Evolutionary conservation across 2,329 filamentous ascomycete species (phyloP).

Genomic region (Zymoseptoria passerinii): DNA sequence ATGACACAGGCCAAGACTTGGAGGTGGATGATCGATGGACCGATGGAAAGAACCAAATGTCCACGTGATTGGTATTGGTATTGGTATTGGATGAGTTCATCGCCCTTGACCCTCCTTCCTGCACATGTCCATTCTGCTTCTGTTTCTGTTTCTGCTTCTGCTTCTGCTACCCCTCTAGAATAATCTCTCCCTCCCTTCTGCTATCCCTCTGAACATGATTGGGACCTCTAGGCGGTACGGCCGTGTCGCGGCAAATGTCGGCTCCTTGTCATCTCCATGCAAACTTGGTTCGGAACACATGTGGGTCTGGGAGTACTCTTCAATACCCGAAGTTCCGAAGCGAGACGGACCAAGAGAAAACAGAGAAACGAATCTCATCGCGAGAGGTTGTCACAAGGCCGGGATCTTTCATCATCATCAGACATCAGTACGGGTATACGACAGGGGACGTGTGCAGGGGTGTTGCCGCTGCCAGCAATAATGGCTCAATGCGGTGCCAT

Average conservation of each 20-base stretch:
- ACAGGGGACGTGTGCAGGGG: too few species aligned
- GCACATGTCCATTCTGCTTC: not conserved
- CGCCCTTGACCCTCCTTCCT: not conserved
- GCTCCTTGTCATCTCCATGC: not conserved
- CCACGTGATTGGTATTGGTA: too few species aligned
- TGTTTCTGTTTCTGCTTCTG: too few species aligned
- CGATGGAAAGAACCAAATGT: too few species aligned
- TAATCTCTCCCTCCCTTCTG: too few species aligned
- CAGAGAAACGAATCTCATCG: not conserved
- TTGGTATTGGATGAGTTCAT: not conserved
- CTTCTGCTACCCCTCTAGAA: too few species aligned
- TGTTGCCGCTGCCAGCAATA: not conserved
- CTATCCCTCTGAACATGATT: too few species aligned
- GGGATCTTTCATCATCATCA: not conserved
- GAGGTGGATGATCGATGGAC: too few species aligned
- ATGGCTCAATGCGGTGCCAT: not conserved
- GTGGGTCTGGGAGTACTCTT: not conserved
- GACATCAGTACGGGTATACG: too few species aligned
- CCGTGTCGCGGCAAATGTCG: not conserved
- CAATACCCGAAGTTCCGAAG: not conserved
- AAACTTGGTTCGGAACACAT: too few species aligned
- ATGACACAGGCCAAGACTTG: not conserved
- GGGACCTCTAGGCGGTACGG: not conserved
- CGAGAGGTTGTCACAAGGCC: not conserved
- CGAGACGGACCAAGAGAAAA: not conserved